phyloP scores from a whole-genome alignment of 306 rosid genomes.

The Comarum palustre region DNA sequence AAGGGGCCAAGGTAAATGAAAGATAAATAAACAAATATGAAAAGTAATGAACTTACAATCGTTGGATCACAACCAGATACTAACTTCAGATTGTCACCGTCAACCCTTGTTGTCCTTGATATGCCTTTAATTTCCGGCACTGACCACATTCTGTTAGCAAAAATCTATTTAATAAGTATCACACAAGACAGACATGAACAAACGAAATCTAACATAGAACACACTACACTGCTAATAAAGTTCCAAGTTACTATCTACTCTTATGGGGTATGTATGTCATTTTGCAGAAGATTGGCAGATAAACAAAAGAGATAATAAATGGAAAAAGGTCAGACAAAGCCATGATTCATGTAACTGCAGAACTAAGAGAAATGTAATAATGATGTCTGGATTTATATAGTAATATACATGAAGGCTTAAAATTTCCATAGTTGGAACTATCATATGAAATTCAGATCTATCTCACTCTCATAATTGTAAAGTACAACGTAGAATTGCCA shows the following conservation, averaged over 20 bases:
- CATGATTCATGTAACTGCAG: background rate
- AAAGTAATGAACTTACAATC: constrained; percentile 29
- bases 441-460: constrained; percentile 13
- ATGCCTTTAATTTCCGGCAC: constrained; percentile 43
- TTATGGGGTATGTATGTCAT: background rate
- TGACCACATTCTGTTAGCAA: constrained; percentile 39
- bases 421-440: background rate
- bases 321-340: background rate
- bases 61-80: constrained; percentile 40
- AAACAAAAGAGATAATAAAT: background rate
- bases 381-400: constrained; percentile 9
- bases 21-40: background rate
- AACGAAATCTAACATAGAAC: background rate
- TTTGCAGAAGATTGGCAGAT: background rate
- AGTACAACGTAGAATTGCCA: background rate
- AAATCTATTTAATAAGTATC: constrained; percentile 10
- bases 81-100: constrained; percentile 30
- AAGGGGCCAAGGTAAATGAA: background rate
- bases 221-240: background rate
- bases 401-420: background rate
- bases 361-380: background rate
- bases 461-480: constrained; percentile 5
- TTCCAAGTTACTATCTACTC: background rate
- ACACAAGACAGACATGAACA: background rate
- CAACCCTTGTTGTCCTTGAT: constrained; percentile 31